These are phyloP conservation scores for Coprinopsis marcescibilis DNA, from an alignment of 768 basidiomycete genomes.

Conservation along the genomic window DNA sequence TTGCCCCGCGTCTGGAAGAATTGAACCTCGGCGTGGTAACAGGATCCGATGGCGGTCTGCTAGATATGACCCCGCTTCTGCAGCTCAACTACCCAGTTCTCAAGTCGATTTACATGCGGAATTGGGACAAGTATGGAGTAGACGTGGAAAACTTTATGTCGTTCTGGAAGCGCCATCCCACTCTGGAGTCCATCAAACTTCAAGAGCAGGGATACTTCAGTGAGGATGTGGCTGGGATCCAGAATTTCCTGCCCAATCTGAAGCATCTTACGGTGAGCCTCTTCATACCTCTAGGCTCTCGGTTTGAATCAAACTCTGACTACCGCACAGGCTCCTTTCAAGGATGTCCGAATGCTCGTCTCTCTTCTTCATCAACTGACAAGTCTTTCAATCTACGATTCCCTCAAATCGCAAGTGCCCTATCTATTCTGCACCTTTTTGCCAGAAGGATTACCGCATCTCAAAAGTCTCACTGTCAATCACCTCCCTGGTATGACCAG, in stretches of 20 bases:
- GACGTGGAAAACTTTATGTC: too few species aligned
- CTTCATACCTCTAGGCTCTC: background rate
- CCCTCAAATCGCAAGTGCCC: conserved; percentile 15
- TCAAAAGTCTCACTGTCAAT: conserved; percentile 13
- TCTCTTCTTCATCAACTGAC: conserved; percentile 11
- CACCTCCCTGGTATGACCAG: background rate
- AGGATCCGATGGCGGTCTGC: too few species aligned
- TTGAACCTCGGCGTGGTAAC: too few species aligned
- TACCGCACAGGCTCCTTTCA: conserved; percentile 8
- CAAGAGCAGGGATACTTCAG: background rate
- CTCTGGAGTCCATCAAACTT: background rate
- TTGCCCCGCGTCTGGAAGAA: too few species aligned
- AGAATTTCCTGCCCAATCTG: background rate
- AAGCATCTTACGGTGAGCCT: background rate
- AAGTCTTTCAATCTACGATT: conserved; percentile 6
- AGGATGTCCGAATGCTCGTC: conserved; percentile 7
- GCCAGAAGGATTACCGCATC: conserved; percentile 13
- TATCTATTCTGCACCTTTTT: conserved; percentile 15
- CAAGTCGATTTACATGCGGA: too few species aligned
- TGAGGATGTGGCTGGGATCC: background rate
- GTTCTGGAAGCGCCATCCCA: conserved; percentile 1
- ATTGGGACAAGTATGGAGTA: too few species aligned
- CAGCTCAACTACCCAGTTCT: too few species aligned
- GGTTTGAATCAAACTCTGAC: background rate
- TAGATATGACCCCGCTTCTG: too few species aligned